Base-by-base conservation (phyloP, 2,329 filamentous ascomycete genomes). In the Colletotrichum orbiculare region DNA sequence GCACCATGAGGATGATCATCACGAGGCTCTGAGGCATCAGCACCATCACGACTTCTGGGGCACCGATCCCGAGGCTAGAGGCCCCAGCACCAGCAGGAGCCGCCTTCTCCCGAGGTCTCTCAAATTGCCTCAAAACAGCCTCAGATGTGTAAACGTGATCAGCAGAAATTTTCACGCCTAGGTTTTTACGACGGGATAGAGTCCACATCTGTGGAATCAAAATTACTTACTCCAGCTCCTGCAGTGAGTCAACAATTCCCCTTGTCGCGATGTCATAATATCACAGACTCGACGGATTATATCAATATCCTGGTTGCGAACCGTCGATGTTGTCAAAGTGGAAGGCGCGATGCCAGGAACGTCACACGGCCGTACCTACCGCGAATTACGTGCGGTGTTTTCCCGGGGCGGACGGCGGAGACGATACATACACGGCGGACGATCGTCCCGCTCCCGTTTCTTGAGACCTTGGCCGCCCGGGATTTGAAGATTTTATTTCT, bases 51-150 rank as follows among this genome's bases (percentile, higher is more conserved):
- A 15, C 10, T 17, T n/a, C 9, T n/a, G 25, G 25, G 25, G 25
- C 35, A 46, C 43, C 33, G 37, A 25, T 60, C 48, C 17, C 34
- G 15, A 37, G 35, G 17, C 38, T 33, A 15, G 39, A 34, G 12
- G 35, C 3, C 54, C 42, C 13, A 45, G 38, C 34, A 11, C n/a
- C 25, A n/a, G 43, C 61, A 54, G 57, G 4, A 64, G 49, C 62
- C 62, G 62, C 50, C 45, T 64, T 61, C 50, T 64, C 62, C 62
- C 57, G 45, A 52, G 34, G 12, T n/a, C 45, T 61, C 45, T 39
- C 25, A 25, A 35, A 17, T 43, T 15, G 11, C 56, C 25, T 34
- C 17, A 65, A 54, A 54, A 55, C 35, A 37, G 53, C 58, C 41
- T 54, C 42, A 43, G 15, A 49, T 39, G 13, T 33, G 50, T 17